Base-by-base conservation (phyloP, 2,329 filamentous ascomycete genomes). In the Calonectria pauciramosa region DNA sequence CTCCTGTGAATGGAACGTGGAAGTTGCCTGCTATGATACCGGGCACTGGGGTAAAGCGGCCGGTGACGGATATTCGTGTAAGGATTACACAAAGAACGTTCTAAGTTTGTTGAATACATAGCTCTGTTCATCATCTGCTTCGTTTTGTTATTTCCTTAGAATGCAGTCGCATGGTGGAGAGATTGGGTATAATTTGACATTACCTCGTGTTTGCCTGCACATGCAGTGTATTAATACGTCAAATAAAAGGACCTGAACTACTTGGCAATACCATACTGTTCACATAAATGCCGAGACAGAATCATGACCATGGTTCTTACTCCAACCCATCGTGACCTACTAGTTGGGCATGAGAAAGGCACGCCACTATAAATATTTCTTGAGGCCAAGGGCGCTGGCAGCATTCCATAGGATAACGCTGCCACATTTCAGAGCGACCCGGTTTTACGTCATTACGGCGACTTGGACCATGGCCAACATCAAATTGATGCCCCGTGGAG, bases 21-120 rank as follows among this genome's bases (percentile, higher is more conserved):
- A 59, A 74, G 3, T 13, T 79, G 6, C 77, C 74, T 54, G 54
- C 28, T 10, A 72, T 76, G 67, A 65, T 79, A 16, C 77, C 73
- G 4, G 77, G 73, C 11, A 74, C 77, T 23, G 77, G 73, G 0
- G 73, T 76, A 7, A 77, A 74, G 66, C 74, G 52, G 28, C 77
- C 77, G 0, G 73, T 69, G 11, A 66, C 38, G n/a, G 75, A 79
- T 9, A 65, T 78, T 14, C 77, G 77, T 1, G 77, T 77, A 4
- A 11, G 41, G 0, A 67, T 85, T 82, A 63, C 28, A 5, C 41
- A 44, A 14, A 72, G 70, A 38, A 20, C 34, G 7, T 11, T 34
- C 10, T 34, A 34, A 9, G 2, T 34, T 34, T 34, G 10, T 9
- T 11, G 34, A 34, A 13, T 34, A 34, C 34, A 11, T 34, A 34